These are phyloP conservation scores for Isoetes taiwanensis DNA, from an alignment of 75 land plant genomes.

Conservation along the genomic window DNA sequence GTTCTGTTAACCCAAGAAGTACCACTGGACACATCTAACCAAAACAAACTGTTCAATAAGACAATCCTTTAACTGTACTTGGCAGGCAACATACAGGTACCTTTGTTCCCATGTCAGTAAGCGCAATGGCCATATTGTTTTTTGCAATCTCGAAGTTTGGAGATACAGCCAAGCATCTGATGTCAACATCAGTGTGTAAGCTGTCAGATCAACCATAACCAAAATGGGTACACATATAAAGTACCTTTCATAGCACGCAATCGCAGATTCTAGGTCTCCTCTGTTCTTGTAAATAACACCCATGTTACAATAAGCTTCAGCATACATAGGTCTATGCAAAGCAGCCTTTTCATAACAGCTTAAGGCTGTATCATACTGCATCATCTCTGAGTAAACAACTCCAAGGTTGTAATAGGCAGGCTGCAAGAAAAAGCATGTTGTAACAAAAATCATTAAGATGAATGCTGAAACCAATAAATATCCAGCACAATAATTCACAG, in stretches of 20 bases:
- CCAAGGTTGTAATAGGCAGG: constrained; percentile 98
- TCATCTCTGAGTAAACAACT: constrained; percentile 97
- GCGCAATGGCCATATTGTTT: constrained; percentile 98
- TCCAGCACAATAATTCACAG: background rate
- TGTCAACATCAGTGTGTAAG: no score
- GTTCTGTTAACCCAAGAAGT: no score
- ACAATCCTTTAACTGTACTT: background rate
- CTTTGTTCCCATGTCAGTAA: constrained; percentile 96
- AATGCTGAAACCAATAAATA: background rate
- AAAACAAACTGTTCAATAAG: no score
- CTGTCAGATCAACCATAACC: no score
- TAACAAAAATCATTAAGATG: background rate
- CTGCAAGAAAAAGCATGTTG: constrained; percentile 29
- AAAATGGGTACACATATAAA: no score
- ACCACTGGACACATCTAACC: no score
- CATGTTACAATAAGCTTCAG: constrained; percentile 99
- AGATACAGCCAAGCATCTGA: constrained; percentile 91
- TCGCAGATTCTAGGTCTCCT: constrained; percentile 85
- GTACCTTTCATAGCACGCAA: constrained; percentile 96
- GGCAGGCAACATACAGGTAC: constrained; percentile 15
- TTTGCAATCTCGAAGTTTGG: constrained; percentile 99
- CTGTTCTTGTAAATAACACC: constrained; percentile 95
- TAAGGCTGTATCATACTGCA: constrained; percentile 89
- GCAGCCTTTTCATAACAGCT: constrained; percentile 95
- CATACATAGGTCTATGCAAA: constrained; percentile 89